Base-by-base conservation (phyloP, 805 yeast genomes). In the Pichia sporocuriosa region DNA sequence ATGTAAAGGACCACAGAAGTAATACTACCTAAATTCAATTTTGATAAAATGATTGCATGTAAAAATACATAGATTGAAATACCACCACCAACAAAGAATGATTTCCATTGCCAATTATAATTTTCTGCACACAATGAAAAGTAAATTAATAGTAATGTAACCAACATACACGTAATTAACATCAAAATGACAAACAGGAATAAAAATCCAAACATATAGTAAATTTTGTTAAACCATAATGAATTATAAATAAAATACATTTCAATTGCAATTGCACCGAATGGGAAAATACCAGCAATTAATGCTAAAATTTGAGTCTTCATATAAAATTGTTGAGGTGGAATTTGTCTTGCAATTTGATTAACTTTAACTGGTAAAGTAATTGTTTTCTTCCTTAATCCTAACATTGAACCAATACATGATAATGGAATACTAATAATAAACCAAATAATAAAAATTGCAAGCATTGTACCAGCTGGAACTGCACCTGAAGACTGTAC, bases 31-130 rank as follows among this genome's bases (percentile, higher is more conserved):
- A 89, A 67, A 45, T 71, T 72, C 46, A 84, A 80, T 48, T 75
- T 78, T 20, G 87, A 74, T 55, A 90, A 73, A 50, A 83, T 67
- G 45, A 88, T 66, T 3, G 97, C 80, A 63, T 93, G 96, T 37
- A 86, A 51, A 64, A 88, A 86, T 32, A 89, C 81, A 60, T 90
- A 93, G 40, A 81, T 52, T 0, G 95, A 74, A 59, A 95, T 82
- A 25, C 97, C 94, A 32, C 96, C 97, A 22, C 95, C 85, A 45
- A 87, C 75, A 55, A 83, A 76, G 53, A 85, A 65, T 4, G 95
- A 77, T 62, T 89, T 79, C 98, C 98, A 93, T 59, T 90, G 97
- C 98, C 98, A 93, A 62, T 80, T 79, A 70, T 94, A 89, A 62
- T 93, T 86, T 60, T 93, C 98, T 38, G 86, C 69, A 58, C 95